These are phyloP conservation scores for Blakeslea trispora DNA, from an alignment of 371 early-diverging fungal species.

Conservation along the genomic window DNA sequence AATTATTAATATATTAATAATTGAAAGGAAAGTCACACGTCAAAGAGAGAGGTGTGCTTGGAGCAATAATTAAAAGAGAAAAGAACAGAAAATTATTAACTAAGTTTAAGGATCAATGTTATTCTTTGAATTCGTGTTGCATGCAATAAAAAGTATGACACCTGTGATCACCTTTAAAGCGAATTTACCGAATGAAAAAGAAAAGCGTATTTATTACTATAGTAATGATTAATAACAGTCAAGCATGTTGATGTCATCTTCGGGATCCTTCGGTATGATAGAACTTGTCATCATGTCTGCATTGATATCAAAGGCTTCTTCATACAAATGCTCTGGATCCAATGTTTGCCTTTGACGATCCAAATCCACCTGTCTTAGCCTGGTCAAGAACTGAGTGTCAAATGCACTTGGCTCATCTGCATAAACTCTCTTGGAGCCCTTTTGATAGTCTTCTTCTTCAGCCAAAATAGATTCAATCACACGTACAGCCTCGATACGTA, in stretches of 20 bases:
- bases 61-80: too few relatives aligned
- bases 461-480: slow-evolving; percentile 25
- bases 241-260: slow-evolving; percentile 26
- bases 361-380: slow-evolving; percentile 22
- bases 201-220: not conserved
- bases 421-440: not conserved
- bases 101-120: too few relatives aligned
- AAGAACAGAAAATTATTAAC: too few relatives aligned
- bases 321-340: slow-evolving; percentile 44
- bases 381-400: slow-evolving; percentile 20
- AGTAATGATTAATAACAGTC: slow-evolving; percentile 19
- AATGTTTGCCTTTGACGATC: slow-evolving; percentile 21
- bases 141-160: too few relatives aligned
- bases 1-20: too few relatives aligned
- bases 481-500: slow-evolving; percentile 33
- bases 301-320: slow-evolving; percentile 46
- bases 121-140: too few relatives aligned
- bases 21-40: too few relatives aligned
- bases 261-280: slow-evolving; percentile 21
- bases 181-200: too few relatives aligned
- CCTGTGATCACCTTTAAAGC: too few relatives aligned
- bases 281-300: slow-evolving; percentile 41
- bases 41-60: too few relatives aligned
- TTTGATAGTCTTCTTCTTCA: not conserved
- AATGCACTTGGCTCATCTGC: slow-evolving; percentile 8